A percentile compares a stretch with the other conserved stretches of the same genome.
These are phyloP conservation scores for Talaromyces islandicus DNA, from an alignment of 2,329 filamentous ascomycete genomes.

Conservation along the genomic window DNA sequence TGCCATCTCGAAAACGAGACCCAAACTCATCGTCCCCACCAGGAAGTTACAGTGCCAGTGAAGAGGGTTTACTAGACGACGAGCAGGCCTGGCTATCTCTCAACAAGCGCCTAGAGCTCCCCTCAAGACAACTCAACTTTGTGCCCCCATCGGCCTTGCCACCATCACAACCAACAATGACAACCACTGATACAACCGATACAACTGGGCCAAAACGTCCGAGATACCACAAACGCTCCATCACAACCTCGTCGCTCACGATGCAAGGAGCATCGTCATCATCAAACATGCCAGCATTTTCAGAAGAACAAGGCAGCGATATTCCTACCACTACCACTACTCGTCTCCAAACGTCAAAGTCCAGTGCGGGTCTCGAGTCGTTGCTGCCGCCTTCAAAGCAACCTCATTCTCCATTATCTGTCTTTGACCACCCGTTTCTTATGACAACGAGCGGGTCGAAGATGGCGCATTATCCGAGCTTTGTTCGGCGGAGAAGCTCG, in stretches of 20 bases:
- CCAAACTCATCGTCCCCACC: slow-evolving; percentile 19
- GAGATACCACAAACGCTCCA: slow-evolving; percentile 27
- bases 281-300: slow-evolving; percentile 7
- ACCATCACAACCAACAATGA: slow-evolving; percentile 7
- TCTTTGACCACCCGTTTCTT: slow-evolving; percentile 6
- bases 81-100: slow-evolving; percentile 34
- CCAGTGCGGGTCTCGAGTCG: slow-evolving; percentile 12
- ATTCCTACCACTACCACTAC: slow-evolving; percentile 7
- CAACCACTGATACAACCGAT: slow-evolving; percentile 6
- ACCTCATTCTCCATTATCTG: slow-evolving; percentile 9
- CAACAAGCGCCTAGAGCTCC: slow-evolving; percentile 28
- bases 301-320: slow-evolving; percentile 7
- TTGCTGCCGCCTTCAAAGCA: slow-evolving; percentile 14
- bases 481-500: slow-evolving; percentile 6
- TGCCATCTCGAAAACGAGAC: slow-evolving; percentile 16
- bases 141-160: neutral
- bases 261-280: neutral
- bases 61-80: slow-evolving; percentile 21
- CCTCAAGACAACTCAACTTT: slow-evolving; percentile 24
- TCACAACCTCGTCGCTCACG: slow-evolving; percentile 26
- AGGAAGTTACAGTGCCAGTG: slow-evolving; percentile 5
- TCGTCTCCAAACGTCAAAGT: slow-evolving; percentile 14
- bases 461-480: slow-evolving; percentile 8
- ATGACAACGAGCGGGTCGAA: slow-evolving; percentile 6
- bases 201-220: slow-evolving; percentile 1